Percentiles rank a stretch among this genome's conserved stretches.
Conservation (phyloP, 768 basidiomycete species). For the Hypholoma sublateritium region DNA sequence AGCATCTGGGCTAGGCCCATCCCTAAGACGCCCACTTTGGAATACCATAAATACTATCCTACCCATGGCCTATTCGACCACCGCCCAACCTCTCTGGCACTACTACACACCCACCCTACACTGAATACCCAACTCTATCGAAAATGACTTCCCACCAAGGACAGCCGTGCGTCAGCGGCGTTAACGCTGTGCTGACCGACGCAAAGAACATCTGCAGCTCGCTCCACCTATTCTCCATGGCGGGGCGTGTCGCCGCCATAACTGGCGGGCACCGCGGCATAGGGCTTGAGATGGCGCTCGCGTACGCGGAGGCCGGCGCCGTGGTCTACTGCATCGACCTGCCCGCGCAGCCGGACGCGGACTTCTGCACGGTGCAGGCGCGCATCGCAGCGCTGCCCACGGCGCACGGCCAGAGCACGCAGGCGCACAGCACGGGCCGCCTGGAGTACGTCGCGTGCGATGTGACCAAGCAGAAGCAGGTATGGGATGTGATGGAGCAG, state of each 20-base stretch:
- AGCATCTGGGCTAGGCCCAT: no score
- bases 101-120: no score
- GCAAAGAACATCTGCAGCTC: constrained; percentile 12
- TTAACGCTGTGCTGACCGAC: neutral
- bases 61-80: no score
- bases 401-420: constrained; percentile 5
- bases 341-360: constrained; percentile 42
- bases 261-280: constrained; percentile 28
- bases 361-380: constrained; percentile 47
- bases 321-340: constrained; percentile 64
- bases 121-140: neutral
- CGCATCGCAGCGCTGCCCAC: constrained; percentile 36
- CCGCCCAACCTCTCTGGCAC: no score
- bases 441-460: constrained; percentile 53
- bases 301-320: constrained; percentile 25
- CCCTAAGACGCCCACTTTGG: no score
- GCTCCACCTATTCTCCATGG: constrained; percentile 18
- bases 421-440: constrained; percentile 22
- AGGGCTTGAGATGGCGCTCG: constrained; percentile 28
- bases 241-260: constrained; percentile 22
- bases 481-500: constrained; percentile 46
- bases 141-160: neutral
- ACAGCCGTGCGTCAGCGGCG: neutral
- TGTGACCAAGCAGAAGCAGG: constrained; percentile 52
- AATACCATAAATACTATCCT: no score